Conservation (phyloP, 2,329 filamentous ascomycete genomes). For the Cladosporium cucumerinum region DNA sequence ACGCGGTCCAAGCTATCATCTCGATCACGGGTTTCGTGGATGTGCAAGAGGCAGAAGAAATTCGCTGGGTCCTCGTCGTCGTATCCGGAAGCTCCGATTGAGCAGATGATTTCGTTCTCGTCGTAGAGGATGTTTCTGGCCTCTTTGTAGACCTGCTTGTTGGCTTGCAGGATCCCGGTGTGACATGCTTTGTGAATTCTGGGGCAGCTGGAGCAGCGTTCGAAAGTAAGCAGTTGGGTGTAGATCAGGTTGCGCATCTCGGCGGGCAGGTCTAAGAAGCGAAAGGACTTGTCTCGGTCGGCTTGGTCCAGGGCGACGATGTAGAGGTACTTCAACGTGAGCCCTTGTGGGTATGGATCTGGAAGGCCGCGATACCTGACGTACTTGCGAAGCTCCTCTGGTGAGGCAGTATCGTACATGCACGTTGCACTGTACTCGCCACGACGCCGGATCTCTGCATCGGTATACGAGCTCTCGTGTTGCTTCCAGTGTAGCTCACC, state of each 20-base stretch:
- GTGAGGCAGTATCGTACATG: conserved; percentile 16
- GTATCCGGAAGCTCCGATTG: neutral
- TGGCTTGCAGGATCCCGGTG: conserved; percentile 17
- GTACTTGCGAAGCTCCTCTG: conserved; percentile 20
- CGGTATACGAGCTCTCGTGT: too few relatives aligned
- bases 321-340: conserved; percentile 24
- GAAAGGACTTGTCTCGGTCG: conserved; percentile 19
- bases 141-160: conserved; percentile 26
- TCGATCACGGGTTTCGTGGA: neutral
- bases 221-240: conserved; percentile 19
- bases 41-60: neutral
- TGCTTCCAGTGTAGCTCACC: too few relatives aligned
- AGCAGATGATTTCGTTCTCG: conserved; percentile 17
- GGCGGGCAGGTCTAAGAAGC: conserved; percentile 25
- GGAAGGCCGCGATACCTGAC: conserved; percentile 19
- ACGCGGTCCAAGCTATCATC: neutral
- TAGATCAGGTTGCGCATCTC: conserved; percentile 27
- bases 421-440: neutral
- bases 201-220: neutral
- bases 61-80: too few relatives aligned
- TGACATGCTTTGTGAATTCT: neutral
- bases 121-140: conserved; percentile 25
- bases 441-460: too few relatives aligned
- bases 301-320: conserved; percentile 17
- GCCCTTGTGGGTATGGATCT: conserved; percentile 21